Evolutionary conservation across 2,329 filamentous ascomycete genomes (phyloP), one percentile per base, ranked within the genome.

Genomic region (Scytalidium lignicola): DNA sequence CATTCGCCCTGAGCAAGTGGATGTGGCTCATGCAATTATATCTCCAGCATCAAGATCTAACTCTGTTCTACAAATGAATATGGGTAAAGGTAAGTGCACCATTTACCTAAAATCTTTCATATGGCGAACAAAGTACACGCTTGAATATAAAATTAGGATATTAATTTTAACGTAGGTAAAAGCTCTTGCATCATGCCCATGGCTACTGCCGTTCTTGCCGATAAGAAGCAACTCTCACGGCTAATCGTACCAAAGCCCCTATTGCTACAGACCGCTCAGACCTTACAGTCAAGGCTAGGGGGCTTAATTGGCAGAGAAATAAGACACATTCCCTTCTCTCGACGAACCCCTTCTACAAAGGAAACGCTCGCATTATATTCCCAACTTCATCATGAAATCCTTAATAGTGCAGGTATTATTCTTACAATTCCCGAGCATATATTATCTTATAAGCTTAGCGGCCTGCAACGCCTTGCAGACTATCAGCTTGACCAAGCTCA

Each of bases 51-150:
- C 75, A 0, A 66, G 67, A 0, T 51, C 62, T 0, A 85, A 83
- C 53, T 79, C 79, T 0, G 78, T 85, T 0, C 55, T 84, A 2
- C 82, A 85, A 53, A 74, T 85, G 63, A 80, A 83, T 52, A 85
- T 85, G 82, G 82, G 82, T 0, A 73, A 82, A 65, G 75, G 74
- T 66, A 60, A 59, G 50, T 32, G 20, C 18, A 21, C 8, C 7
- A 15, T 4, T 22, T 21, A 21, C 18, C 20, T 43, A 15, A 21
- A 43, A 19, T 7, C 7, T 26, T 26, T 26, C 23, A 10, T 6
- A 10, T n/a, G n/a, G n/a, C n/a, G n/a, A n/a, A n/a, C n/a, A n/a
- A n/a, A n/a, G n/a, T n/a, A n/a, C n/a, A n/a, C n/a, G n/a, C n/a
- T n/a, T n/a, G n/a, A 41, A 20, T 39, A 10, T 12, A 15, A 5